These are phyloP conservation scores for Acer yangbiense DNA, from an alignment of 345 rosid genomes.

Conservation along the genomic window DNA sequence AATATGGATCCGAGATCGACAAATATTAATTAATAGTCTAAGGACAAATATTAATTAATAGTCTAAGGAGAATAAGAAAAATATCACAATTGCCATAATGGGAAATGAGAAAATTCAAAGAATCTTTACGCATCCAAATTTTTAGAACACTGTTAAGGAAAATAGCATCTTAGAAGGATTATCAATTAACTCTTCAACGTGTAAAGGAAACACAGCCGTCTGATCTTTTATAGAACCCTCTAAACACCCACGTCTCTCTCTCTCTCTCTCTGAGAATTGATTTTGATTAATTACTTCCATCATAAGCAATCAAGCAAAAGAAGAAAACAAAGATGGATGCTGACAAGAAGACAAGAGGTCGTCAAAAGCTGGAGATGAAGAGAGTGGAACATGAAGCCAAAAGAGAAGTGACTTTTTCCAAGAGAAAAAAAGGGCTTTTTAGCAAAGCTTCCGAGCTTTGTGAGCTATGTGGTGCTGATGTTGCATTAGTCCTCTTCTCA, in stretches of 20 bases:
- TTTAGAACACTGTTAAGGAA: background rate
- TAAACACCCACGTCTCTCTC: background rate
- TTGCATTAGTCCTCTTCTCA: slow-evolving; percentile 41
- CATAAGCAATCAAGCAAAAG: background rate
- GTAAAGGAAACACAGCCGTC: background rate
- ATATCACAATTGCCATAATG: background rate
- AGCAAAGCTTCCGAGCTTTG: slow-evolving; percentile 44
- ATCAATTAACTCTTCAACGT: too few relatives aligned
- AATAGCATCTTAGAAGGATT: background rate
- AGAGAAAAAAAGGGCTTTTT: slow-evolving; percentile 46
- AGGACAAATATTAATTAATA: too few relatives aligned
- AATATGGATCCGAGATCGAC: background rate
- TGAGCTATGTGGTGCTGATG: slow-evolving; percentile 38
- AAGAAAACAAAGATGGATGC: too few relatives aligned
- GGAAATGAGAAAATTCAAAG: background rate
- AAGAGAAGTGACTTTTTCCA: slow-evolving; percentile 45
- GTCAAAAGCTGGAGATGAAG: slow-evolving; percentile 25
- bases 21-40: too few relatives aligned
- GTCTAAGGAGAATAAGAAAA: too few relatives aligned
- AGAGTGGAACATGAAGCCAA: slow-evolving; percentile 16
- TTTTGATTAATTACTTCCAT: background rate
- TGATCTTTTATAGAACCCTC: background rate
- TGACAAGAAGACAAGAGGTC: slow-evolving; percentile 12
- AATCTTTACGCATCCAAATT: background rate
- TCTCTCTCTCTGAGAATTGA: background rate